Conservation (phyloP, 371 early-diverging fungal genomes). For the Actinomortierella ambigua region DNA sequence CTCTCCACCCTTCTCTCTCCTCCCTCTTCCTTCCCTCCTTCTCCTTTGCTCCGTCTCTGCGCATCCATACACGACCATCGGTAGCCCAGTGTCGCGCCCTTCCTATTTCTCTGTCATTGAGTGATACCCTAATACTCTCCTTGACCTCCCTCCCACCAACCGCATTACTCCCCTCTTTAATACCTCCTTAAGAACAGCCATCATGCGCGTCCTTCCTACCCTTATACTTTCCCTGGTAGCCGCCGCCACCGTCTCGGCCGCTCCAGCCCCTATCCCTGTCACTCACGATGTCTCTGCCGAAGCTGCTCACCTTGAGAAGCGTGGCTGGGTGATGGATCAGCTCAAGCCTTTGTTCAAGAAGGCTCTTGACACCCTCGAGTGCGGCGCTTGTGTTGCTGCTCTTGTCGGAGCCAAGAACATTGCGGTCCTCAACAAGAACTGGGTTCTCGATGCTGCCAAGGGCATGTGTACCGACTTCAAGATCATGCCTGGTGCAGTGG, state of each 20-base stretch:
- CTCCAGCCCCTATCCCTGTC: slow-evolving; percentile 10
- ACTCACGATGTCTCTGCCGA: background rate
- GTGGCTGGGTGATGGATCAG: slow-evolving; percentile 33
- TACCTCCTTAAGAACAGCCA: too few species aligned
- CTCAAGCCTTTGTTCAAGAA: slow-evolving; percentile 32
- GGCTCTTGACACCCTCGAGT: slow-evolving; percentile 34
- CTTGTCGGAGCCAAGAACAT: slow-evolving; percentile 34
- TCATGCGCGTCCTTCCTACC: slow-evolving; percentile 33
- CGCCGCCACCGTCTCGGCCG: slow-evolving; percentile 36
- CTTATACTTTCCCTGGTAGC: slow-evolving; percentile 35
- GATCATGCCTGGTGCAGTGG: slow-evolving; percentile 39
- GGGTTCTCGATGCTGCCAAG: slow-evolving; percentile 38
- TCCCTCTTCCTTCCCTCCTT: background rate
- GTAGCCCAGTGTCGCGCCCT: background rate
- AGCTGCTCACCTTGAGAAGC: slow-evolving; percentile 27
- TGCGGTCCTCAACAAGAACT: slow-evolving; percentile 37
- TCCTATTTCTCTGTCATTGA: too few species aligned
- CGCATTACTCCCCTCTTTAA: too few species aligned
- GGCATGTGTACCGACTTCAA: slow-evolving; percentile 28
- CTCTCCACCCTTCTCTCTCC: background rate
- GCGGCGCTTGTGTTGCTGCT: slow-evolving; percentile 46
- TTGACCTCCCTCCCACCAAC: too few species aligned
- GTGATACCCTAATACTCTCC: too few species aligned
- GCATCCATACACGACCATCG: background rate
- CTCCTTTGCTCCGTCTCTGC: background rate